Conservation (phyloP, 2,329 filamentous ascomycete species). For the Fusarium austroafricanum region DNA sequence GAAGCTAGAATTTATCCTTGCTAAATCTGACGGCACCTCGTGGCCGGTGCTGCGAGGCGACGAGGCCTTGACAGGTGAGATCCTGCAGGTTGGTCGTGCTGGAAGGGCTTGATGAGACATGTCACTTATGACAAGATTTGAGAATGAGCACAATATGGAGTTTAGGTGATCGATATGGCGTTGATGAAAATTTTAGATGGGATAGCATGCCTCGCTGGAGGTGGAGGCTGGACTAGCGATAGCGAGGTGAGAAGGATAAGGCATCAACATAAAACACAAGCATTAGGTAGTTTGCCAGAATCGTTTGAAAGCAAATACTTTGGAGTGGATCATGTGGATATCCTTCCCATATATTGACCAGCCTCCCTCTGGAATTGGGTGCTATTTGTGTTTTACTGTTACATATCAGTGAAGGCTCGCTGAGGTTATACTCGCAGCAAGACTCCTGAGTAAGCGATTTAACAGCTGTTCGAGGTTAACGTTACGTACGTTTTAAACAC, state of each 20-base stretch:
- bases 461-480: not conserved
- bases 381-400: not conserved
- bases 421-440: not conserved
- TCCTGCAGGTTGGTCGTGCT: constrained; percentile 88
- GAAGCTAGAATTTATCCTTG: constrained; percentile 84
- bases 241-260: not conserved
- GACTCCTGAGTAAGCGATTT: not conserved
- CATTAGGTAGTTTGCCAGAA: not conserved
- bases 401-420: not conserved
- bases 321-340: not conserved
- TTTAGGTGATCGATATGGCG: constrained; percentile 32
- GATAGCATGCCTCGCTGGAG: not conserved
- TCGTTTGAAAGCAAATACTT: not conserved
- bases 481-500: constrained; percentile 4
- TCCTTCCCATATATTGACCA: not conserved
- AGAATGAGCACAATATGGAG: constrained; percentile 32
- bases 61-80: constrained; percentile 76
- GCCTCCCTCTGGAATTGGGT: not conserved
- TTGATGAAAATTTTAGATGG: constrained; percentile 27
- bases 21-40: constrained; percentile 77
- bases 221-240: constrained; percentile 17
- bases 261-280: constrained; percentile 10
- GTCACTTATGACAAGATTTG: not conserved
- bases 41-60: constrained; percentile 89
- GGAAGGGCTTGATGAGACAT: constrained; percentile 60